phyloP scores from a whole-genome alignment of 2,329 filamentous ascomycete genomes.

The Claviceps purpurea region DNA sequence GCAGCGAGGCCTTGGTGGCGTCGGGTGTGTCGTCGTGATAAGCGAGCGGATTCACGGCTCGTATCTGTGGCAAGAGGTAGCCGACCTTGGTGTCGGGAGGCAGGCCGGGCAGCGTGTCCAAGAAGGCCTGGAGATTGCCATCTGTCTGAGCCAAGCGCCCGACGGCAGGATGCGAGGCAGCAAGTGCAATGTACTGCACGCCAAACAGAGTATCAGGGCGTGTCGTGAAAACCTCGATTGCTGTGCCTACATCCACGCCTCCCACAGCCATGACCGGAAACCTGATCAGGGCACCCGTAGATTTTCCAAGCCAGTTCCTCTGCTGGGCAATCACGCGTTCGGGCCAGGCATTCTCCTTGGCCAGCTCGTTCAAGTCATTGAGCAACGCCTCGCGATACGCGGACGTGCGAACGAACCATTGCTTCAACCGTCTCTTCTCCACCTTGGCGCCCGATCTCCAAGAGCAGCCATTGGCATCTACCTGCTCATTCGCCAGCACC shows the following conservation, averaged over 20 bases:
- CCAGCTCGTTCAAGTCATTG: conserved; percentile 53
- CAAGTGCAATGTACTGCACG: conserved; percentile 72
- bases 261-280: conserved; percentile 46
- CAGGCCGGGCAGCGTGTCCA: conserved; percentile 46
- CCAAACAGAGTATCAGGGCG: conserved; percentile 78
- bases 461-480: conserved; percentile 71
- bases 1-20: conserved; percentile 44
- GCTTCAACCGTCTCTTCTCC: conserved; percentile 63
- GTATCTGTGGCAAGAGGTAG: conserved; percentile 49
- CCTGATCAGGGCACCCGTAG: conserved; percentile 55
- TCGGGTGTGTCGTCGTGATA: conserved; percentile 37
- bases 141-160: conserved; percentile 44
- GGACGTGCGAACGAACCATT: conserved; percentile 85
- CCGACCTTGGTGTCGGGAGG: conserved; percentile 49
- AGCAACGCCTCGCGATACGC: conserved; percentile 61
- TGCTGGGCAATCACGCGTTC: conserved; percentile 75
- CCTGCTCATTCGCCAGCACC: conserved; percentile 84
- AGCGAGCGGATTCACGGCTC: conserved; percentile 52
- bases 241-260: conserved; percentile 25
- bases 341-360: conserved; percentile 57
- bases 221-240: conserved; percentile 69
- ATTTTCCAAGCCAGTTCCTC: conserved; percentile 77
- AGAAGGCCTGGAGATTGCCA: conserved; percentile 49
- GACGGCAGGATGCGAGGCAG: conserved; percentile 59
- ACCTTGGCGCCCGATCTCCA: conserved; percentile 82